phyloP scores from a whole-genome alignment of 1,139 yeast species.

The Yamadazyma friedrichii region DNA sequence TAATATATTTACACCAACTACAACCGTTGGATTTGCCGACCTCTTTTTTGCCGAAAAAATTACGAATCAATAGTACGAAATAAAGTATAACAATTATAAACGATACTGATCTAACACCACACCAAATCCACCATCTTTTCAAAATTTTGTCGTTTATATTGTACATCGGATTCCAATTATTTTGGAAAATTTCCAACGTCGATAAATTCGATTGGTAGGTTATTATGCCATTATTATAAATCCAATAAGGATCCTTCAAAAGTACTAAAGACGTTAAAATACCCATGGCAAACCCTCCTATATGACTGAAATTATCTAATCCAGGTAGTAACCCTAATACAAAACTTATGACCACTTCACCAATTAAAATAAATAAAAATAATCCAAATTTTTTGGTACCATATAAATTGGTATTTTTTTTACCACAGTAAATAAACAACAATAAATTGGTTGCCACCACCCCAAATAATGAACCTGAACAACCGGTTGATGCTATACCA shows the following conservation, averaged over 20 bases:
- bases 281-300: conserved; percentile 76
- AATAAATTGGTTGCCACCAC: conserved; percentile 62
- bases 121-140: conserved; percentile 48
- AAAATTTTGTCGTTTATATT: conserved; percentile 35
- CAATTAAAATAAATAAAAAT: conserved; percentile 47
- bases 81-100: conserved; percentile 49
- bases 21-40: conserved; percentile 35
- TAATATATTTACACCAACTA: conserved; percentile 71
- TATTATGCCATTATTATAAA: conserved; percentile 42
- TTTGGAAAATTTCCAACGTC: conserved; percentile 40
- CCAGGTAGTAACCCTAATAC: conserved; percentile 74
- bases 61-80: conserved; percentile 48
- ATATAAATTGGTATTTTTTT: conserved; percentile 44
- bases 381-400: conserved; percentile 43
- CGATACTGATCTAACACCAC: conserved; percentile 44
- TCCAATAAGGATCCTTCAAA: conserved; percentile 59
- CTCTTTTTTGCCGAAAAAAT: conserved; percentile 49
- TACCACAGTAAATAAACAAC: conserved; percentile 56
- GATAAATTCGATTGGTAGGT: conserved; percentile 36
- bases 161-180: conserved; percentile 43
- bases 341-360: conserved; percentile 59
- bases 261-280: conserved; percentile 49
- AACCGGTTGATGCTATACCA: conserved; percentile 72
- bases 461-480: conserved; percentile 75
- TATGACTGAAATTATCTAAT: conserved; percentile 71